A percentile compares a stretch with the other conserved stretches of the same genome.
Conservation (phyloP, 306 rosid species). For the Myrica gale region DNA sequence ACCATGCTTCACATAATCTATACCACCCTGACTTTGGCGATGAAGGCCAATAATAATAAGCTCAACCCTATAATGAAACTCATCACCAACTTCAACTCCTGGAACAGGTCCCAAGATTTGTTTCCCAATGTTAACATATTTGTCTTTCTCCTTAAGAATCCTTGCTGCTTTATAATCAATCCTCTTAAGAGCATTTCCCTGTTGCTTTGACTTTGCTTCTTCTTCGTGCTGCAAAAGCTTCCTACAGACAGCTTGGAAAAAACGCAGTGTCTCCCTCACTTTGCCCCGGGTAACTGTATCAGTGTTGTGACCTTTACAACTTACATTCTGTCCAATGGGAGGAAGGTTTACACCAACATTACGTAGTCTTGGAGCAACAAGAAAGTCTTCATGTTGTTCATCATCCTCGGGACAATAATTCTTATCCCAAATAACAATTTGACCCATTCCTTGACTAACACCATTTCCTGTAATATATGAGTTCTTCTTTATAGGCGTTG, state of each 20-base stretch:
- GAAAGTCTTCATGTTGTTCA: constrained; percentile 23
- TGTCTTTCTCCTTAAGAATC: constrained; percentile 55
- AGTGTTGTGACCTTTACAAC: constrained; percentile 24
- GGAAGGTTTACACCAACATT: constrained; percentile 38
- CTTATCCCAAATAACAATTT: constrained; percentile 38
- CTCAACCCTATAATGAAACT: constrained; percentile 83
- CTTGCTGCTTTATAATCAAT: constrained; percentile 57
- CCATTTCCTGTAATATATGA: constrained; percentile 7
- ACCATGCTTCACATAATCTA: constrained; percentile 61
- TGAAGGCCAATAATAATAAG: constrained; percentile 78
- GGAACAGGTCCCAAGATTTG: constrained; percentile 72
- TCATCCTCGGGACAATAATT: constrained; percentile 27
- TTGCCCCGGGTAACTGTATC: constrained; percentile 48
- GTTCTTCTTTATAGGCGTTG: constrained; percentile 38
- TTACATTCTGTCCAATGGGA: constrained; percentile 46
- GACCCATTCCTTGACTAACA: constrained; percentile 36
- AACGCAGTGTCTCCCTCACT: constrained; percentile 75
- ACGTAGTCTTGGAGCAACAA: constrained; percentile 25
- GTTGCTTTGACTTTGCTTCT: constrained; percentile 46
- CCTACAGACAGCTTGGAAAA: constrained; percentile 68
- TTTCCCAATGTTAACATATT: constrained; percentile 59
- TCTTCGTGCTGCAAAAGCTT: constrained; percentile 67
- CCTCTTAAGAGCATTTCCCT: constrained; percentile 31
- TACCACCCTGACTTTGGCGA: constrained; percentile 75
- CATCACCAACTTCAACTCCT: constrained; percentile 93